Evolutionary conservation across 768 basidiomycete genomes (phyloP).

Genomic region (Hygrocybe coccinea): DNA sequence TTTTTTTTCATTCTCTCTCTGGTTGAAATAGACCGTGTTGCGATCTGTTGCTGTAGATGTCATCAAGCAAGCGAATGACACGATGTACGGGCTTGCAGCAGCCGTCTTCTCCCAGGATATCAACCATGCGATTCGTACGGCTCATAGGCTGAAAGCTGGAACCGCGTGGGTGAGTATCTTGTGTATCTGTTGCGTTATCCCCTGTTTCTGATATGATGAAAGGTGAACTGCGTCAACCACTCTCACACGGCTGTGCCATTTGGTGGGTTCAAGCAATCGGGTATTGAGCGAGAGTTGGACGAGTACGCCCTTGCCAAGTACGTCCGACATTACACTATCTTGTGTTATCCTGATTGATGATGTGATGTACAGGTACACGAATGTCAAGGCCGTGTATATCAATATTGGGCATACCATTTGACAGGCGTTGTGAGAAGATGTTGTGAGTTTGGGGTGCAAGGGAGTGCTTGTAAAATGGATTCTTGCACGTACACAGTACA

Average conservation of each 20-base stretch:
- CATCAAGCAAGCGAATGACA: slow-evolving; percentile 76
- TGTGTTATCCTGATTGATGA: background rate
- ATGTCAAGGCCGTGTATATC: background rate
- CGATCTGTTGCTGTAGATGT: too few relatives aligned
- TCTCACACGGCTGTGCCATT: slow-evolving; percentile 63
- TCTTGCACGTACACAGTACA: too few relatives aligned
- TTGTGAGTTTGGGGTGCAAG: too few relatives aligned
- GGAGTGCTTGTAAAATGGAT: too few relatives aligned
- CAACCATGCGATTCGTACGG: slow-evolving; percentile 64
- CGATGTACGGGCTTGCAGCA: slow-evolving; percentile 80
- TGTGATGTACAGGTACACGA: background rate
- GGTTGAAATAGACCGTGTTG: too few relatives aligned
- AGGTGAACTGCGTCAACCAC: slow-evolving; percentile 48
- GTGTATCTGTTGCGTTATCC: background rate
- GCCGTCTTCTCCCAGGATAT: slow-evolving; percentile 82
- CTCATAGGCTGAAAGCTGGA: slow-evolving; percentile 74
- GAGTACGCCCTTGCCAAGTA: slow-evolving; percentile 67
- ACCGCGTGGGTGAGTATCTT: slow-evolving; percentile 57
- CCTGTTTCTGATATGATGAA: too few relatives aligned
- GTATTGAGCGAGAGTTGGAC: slow-evolving; percentile 76
- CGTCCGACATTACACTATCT: background rate
- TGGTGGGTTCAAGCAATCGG: slow-evolving; percentile 82
- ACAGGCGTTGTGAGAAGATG: too few relatives aligned
- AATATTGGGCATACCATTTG: too few relatives aligned
- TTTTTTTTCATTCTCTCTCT: too few relatives aligned